These are phyloP conservation scores for Terfezia boudieri DNA, from an alignment of 495 filamentous ascomycete genomes.

Conservation along the genomic window DNA sequence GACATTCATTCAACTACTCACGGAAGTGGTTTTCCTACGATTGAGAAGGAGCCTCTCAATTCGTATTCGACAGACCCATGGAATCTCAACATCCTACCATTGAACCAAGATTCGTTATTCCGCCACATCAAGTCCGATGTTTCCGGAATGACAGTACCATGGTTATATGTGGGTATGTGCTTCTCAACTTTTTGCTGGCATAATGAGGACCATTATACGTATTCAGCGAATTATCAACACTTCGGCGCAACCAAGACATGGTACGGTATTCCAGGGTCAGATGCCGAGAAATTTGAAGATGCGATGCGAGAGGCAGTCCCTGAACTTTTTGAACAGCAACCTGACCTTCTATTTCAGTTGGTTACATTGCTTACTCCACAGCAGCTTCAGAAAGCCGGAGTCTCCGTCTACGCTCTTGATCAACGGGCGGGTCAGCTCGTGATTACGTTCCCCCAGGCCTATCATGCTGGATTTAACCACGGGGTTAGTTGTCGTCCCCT, in stretches of 20 bases:
- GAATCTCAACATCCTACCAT: constrained; percentile 87
- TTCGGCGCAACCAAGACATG: constrained; percentile 97
- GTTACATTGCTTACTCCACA: constrained; percentile 87
- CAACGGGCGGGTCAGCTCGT: constrained; percentile 92
- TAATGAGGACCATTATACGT: constrained; percentile 93
- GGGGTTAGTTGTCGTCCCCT: constrained; percentile 22
- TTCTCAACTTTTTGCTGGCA: constrained; percentile 99
- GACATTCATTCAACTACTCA: constrained; percentile 98
- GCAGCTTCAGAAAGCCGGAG: constrained; percentile 82
- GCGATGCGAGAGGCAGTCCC: constrained; percentile 91
- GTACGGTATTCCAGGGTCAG: constrained; percentile 91
- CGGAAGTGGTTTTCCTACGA: constrained; percentile 89
- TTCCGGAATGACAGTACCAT: constrained; percentile 98
- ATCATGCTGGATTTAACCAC: constrained; percentile 84
- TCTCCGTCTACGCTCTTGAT: constrained; percentile 78
- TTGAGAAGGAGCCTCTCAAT: constrained; percentile 74
- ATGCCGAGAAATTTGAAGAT: constrained; percentile 80
- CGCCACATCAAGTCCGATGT: constrained; percentile 95
- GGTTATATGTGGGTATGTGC: constrained; percentile 99
- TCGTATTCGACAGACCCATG: constrained; percentile 73
- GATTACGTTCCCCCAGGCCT: constrained; percentile 81
- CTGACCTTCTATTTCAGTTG: constrained; percentile 88
- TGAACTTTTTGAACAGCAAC: constrained; percentile 90
- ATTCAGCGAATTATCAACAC: constrained; percentile 97
- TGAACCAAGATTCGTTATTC: constrained; percentile 81